A percentile compares a stretch with the other conserved stretches of the same genome.
These are phyloP conservation scores for Fusarium sp. DNA, from an alignment of 2,329 filamentous ascomycete genomes.

Conservation along the genomic window DNA sequence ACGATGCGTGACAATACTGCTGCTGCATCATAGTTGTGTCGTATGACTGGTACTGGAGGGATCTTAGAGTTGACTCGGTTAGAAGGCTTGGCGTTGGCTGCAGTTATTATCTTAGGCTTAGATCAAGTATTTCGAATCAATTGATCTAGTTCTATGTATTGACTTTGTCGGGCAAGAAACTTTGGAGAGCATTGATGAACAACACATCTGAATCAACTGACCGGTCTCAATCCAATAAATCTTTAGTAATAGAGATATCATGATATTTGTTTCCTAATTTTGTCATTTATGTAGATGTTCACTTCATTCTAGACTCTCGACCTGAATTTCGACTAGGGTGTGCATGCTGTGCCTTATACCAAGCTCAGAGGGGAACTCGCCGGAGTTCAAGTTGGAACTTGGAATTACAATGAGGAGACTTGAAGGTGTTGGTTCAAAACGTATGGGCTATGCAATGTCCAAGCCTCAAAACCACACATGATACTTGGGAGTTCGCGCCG, in stretches of 20 bases:
- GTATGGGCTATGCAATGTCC: neutral
- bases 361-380: constrained; percentile 4
- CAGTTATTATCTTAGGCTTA: too few relatives aligned
- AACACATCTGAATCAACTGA: too few relatives aligned
- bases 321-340: neutral
- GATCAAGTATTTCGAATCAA: too few relatives aligned
- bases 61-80: too few relatives aligned
- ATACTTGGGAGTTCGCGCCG: neutral
- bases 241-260: neutral
- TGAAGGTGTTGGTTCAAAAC: neutral
- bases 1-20: neutral
- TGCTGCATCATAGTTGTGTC: neutral
- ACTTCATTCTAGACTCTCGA: neutral
- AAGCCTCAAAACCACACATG: neutral
- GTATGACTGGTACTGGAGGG: too few relatives aligned
- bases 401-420: neutral
- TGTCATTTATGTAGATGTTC: too few relatives aligned
- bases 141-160: too few relatives aligned
- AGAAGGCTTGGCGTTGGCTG: too few relatives aligned
- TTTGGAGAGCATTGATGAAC: too few relatives aligned
- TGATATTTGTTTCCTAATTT: neutral
- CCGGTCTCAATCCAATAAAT: neutral
- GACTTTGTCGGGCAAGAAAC: too few relatives aligned
- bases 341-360: neutral
- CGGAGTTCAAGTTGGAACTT: too few relatives aligned